A percentile compares a stretch with the other conserved stretches of the same genome.
Evolutionary conservation across 306 rosid species (phyloP).

Genomic region (Elaeagnus macrophylla): DNA sequence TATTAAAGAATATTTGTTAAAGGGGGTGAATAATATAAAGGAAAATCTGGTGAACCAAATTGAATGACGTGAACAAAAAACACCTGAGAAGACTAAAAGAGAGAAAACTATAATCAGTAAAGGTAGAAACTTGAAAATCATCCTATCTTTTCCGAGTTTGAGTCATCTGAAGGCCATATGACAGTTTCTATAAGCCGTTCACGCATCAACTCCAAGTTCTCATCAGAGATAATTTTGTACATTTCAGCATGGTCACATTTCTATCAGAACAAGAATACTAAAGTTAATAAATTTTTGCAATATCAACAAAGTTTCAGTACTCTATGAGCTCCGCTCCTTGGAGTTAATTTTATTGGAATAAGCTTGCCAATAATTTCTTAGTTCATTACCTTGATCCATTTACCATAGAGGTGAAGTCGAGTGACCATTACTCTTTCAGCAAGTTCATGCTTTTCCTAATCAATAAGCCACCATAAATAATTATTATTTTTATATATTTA

Average conservation of each 20-base stretch:
- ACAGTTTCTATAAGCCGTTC: slow-evolving; percentile 87
- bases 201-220: slow-evolving; percentile 87
- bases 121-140: slow-evolving; percentile 16
- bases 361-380: background rate
- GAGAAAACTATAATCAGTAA: slow-evolving; percentile 7
- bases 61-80: slow-evolving; percentile 12
- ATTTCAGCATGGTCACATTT: slow-evolving; percentile 91
- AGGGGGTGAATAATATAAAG: slow-evolving; percentile 19
- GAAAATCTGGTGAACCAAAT: slow-evolving; percentile 17
- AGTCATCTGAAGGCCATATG: slow-evolving; percentile 96
- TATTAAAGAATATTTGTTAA: slow-evolving; percentile 3
- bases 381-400: slow-evolving; percentile 80
- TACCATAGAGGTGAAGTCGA: slow-evolving; percentile 78
- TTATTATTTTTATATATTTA: too few relatives aligned
- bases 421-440: slow-evolving; percentile 98
- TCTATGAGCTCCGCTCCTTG: slow-evolving; percentile 1
- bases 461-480: background rate
- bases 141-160: slow-evolving; percentile 81
- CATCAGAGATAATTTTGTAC: slow-evolving; percentile 70
- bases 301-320: background rate
- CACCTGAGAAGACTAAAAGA: slow-evolving; percentile 25
- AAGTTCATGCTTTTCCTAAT: slow-evolving; percentile 78
- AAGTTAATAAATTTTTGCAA: background rate
- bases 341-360: background rate
- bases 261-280: slow-evolving; percentile 28